Percentiles rank a stretch among this genome's conserved stretches.
These are phyloP conservation scores for Prosopis cineraria DNA, from an alignment of 306 rosid species.

Conservation along the genomic window DNA sequence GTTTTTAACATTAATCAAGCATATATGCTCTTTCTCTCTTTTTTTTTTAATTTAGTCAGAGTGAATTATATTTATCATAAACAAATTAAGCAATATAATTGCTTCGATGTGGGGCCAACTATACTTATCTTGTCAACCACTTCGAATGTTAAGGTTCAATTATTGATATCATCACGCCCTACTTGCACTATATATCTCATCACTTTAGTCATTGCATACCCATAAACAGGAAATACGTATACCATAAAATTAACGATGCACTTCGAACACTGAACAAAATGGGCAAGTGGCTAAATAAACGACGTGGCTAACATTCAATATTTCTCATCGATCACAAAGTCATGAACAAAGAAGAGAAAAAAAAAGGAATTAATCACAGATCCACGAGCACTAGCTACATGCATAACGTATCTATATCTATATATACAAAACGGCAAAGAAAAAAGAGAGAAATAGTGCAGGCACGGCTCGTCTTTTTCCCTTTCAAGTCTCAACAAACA, in stretches of 20 bases:
- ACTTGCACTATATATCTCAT: not conserved
- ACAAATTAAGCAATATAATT: no score
- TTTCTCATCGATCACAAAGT: not conserved
- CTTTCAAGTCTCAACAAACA: slow-evolving; percentile 4
- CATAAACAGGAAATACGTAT: not conserved
- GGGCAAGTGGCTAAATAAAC: not conserved
- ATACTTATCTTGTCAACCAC: not conserved
- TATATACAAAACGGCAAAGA: not conserved
- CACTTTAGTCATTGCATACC: not conserved
- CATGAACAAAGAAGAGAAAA: not conserved
- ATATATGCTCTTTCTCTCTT: no score
- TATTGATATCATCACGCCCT: not conserved
- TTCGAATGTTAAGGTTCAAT: not conserved
- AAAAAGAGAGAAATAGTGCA: not conserved
- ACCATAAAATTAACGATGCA: not conserved
- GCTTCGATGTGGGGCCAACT: not conserved
- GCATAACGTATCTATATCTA: not conserved
- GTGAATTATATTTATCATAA: no score
- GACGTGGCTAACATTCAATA: not conserved
- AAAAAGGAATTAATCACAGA: not conserved
- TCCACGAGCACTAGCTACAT: not conserved
- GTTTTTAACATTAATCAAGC: no score
- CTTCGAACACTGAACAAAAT: not conserved
- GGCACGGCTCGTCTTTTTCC: not conserved
- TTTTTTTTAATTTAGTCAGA: no score